Conservation (phyloP, 257 asterid species). For the Ballota nigra region DNA sequence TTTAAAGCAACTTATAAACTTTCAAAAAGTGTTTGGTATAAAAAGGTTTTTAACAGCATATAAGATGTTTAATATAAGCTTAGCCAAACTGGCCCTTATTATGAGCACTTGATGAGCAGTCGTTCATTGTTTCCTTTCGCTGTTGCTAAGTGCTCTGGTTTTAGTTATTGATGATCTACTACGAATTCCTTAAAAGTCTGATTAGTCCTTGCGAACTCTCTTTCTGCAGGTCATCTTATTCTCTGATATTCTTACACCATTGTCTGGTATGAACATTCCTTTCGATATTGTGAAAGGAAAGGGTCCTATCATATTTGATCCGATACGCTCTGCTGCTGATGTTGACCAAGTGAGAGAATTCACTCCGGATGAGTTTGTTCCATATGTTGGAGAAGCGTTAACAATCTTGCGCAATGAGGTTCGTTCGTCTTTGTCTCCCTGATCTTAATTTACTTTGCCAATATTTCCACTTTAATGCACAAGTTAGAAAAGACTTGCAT, state of each 20-base stretch:
- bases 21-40: too few relatives aligned
- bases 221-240: slow-evolving; percentile 80
- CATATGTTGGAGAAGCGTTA: slow-evolving; percentile 95
- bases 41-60: too few relatives aligned
- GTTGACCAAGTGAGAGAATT: slow-evolving; percentile 89
- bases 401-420: slow-evolving; percentile 94
- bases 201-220: slow-evolving; percentile 6
- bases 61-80: too few relatives aligned
- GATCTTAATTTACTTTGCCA: not conserved
- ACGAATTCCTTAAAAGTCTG: not conserved
- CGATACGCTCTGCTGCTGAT: slow-evolving; percentile 56
- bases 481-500: not conserved
- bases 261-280: slow-evolving; percentile 96
- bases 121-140: not conserved
- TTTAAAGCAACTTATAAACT: too few relatives aligned
- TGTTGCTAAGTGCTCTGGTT: not conserved
- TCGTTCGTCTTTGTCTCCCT: slow-evolving; percentile 32
- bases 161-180: not conserved
- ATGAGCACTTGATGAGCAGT: not conserved
- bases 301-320: slow-evolving; percentile 95
- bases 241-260: slow-evolving; percentile 98
- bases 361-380: slow-evolving; percentile 84
- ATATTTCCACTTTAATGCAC: not conserved
- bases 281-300: slow-evolving; percentile 94
- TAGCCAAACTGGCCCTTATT: not conserved